Conservation (phyloP, 192 early-diverging fungal species). For the Radiomyces spectabilis region DNA sequence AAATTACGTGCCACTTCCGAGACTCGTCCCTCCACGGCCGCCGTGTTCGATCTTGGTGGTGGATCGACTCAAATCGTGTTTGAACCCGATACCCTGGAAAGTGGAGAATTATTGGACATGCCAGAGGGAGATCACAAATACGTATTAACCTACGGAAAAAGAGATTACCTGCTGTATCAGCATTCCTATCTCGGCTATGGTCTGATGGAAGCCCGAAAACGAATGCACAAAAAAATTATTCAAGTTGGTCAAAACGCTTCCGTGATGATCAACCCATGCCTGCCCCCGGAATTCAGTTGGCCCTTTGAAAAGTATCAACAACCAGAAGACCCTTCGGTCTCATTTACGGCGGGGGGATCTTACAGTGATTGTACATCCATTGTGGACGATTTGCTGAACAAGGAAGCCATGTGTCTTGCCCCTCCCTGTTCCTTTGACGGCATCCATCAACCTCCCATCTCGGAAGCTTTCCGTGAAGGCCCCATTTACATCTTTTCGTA, state of each 20-base stretch:
- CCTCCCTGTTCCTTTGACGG: conserved; percentile 76
- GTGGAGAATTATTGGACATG: conserved; percentile 26
- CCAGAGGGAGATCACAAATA: conserved; percentile 55
- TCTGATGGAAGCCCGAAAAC: conserved; percentile 68
- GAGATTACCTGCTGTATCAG: conserved; percentile 73
- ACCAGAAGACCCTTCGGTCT: too few species aligned
- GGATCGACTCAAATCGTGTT: conserved; percentile 89
- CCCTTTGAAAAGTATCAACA: conserved; percentile 23
- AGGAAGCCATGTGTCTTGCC: conserved; percentile 37
- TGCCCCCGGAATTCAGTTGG: conserved; percentile 22
- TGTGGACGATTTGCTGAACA: conserved; percentile 52
- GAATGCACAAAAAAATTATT: conserved; percentile 12
- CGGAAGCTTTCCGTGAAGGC: conserved; percentile 46
- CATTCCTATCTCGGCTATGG: conserved; percentile 87
- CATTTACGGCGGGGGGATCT: background rate
- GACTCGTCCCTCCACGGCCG: conserved; percentile 42
- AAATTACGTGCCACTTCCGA: conserved; percentile 39
- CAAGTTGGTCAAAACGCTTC: conserved; percentile 15
- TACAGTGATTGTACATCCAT: conserved; percentile 23
- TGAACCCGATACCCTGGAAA: conserved; percentile 47
- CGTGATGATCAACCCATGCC: conserved; percentile 45
- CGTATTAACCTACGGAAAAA: conserved; percentile 53
- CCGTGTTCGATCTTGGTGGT: conserved; percentile 86
- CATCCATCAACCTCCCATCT: conserved; percentile 67
- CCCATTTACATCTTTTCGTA: conserved; percentile 86